Evolutionary conservation across 192 early-diverging fungal genomes (phyloP).

Genomic region (Dispira parvispora): DNA sequence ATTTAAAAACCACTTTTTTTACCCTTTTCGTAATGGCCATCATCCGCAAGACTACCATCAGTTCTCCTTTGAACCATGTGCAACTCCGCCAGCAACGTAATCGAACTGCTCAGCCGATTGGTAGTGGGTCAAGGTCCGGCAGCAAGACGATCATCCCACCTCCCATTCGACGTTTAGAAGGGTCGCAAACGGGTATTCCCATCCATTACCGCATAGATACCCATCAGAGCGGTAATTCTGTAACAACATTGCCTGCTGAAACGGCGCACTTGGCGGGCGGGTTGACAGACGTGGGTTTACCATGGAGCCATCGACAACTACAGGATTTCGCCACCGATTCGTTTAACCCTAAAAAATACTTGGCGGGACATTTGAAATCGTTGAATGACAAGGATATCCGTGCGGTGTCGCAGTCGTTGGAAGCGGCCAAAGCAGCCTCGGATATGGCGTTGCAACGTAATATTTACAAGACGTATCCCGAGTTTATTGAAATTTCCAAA

Average conservation of each 20-base stretch:
- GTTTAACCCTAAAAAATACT: background rate
- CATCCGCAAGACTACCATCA: slow-evolving; percentile 5
- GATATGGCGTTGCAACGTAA: slow-evolving; percentile 44
- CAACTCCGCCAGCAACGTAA: background rate
- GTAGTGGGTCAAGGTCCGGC: background rate
- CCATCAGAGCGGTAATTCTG: background rate
- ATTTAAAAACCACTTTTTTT: background rate
- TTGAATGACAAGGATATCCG: slow-evolving; percentile 10
- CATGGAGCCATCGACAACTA: slow-evolving; percentile 2
- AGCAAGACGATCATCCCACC: background rate
- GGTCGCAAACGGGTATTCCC: background rate
- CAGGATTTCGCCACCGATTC: background rate
- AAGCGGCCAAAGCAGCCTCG: slow-evolving; percentile 36
- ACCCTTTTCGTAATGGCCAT: background rate
- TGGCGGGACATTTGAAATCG: background rate
- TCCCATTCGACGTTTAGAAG: background rate
- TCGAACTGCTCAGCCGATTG: background rate
- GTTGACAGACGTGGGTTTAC: background rate
- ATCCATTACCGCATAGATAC: background rate
- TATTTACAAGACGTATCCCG: slow-evolving; percentile 55
- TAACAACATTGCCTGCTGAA: background rate
- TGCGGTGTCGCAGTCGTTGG: slow-evolving; percentile 17
- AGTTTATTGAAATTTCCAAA: slow-evolving; percentile 62
- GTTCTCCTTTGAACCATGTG: background rate
- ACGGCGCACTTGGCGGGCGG: background rate